phyloP scores from a whole-genome alignment of 768 basidiomycete species.

The Pleurotus giganteus region DNA sequence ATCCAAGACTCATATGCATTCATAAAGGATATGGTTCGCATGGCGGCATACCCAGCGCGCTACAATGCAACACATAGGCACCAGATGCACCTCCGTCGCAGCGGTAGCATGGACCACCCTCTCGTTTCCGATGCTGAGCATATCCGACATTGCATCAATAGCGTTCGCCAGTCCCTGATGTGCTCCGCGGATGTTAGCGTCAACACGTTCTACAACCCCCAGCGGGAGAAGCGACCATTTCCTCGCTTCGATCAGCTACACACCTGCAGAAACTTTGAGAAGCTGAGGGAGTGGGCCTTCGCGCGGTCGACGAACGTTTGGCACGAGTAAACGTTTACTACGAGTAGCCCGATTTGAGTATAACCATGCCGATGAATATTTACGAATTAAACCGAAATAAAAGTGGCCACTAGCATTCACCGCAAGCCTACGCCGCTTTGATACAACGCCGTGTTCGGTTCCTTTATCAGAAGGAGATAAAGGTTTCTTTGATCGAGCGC shows the following conservation, averaged over 20 bases:
- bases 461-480: too few relatives aligned
- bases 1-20: neutral
- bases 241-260: conserved; percentile 6
- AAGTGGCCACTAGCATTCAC: neutral
- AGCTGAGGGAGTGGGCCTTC: conserved; percentile 1
- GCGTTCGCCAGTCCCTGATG: conserved; percentile 18
- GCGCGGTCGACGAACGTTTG: conserved; percentile 3
- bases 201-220: conserved; percentile 19
- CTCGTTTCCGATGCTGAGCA: conserved; percentile 14
- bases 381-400: neutral
- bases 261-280: conserved; percentile 5
- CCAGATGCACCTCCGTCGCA: neutral
- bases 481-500: too few relatives aligned
- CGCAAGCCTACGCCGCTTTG: neutral
- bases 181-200: conserved; percentile 17
- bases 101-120: neutral
- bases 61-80: neutral
- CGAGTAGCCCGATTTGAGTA: neutral
- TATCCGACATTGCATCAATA: conserved; percentile 20
- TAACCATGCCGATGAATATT: neutral
- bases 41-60: neutral
- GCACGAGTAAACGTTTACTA: neutral
- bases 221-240: neutral
- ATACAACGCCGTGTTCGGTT: too few relatives aligned
- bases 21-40: conserved; percentile 2